These are phyloP conservation scores for Drechmeria coniospora DNA, from an alignment of 2,329 filamentous ascomycete genomes.

Conservation along the genomic window DNA sequence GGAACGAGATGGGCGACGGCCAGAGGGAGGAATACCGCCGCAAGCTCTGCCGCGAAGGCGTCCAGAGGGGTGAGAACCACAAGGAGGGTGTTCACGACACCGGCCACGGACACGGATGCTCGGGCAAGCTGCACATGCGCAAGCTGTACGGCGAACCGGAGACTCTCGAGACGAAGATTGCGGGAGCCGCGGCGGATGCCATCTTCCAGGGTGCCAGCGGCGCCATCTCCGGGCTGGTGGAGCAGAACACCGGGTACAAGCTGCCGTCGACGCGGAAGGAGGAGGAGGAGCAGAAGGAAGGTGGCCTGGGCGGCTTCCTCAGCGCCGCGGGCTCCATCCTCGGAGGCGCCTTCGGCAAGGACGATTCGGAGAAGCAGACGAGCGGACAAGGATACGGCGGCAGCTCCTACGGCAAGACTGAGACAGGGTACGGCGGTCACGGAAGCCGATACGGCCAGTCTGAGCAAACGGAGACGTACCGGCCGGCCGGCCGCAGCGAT, in stretches of 20 bases:
- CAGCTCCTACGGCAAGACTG: constrained; percentile 44
- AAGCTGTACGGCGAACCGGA: constrained; percentile 41
- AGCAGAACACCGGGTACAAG: constrained; percentile 29
- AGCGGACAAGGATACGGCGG: constrained; percentile 39
- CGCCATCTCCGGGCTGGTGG: constrained; percentile 29
- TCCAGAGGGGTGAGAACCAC: constrained; percentile 66
- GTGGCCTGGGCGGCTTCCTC: constrained; percentile 54
- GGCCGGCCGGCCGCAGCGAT: constrained; percentile 38
- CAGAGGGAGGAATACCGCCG: constrained; percentile 53
- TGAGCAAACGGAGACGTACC: constrained; percentile 41
- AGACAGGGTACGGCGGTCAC: constrained; percentile 45
- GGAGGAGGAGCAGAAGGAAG: constrained; percentile 38
- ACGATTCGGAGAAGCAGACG: constrained; percentile 38
- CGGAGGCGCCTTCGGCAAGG: constrained; percentile 39
- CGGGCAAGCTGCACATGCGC: constrained; percentile 62
- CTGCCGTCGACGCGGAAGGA: constrained; percentile 15
- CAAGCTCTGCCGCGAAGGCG: constrained; percentile 65
- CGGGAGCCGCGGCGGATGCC: constrained; percentile 36
- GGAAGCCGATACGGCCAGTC: constrained; percentile 45
- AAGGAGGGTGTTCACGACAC: constrained; percentile 71
- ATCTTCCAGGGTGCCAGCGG: constrained; percentile 43
- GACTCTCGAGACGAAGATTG: constrained; percentile 40
- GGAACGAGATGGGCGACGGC: constrained; percentile 47
- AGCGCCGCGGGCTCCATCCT: constrained; percentile 55
- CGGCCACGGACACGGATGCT: constrained; percentile 74